Percentiles rank a stretch among this genome's conserved stretches.
These are phyloP conservation scores for Umbelopsis sp. DNA, from an alignment of 192 early-diverging fungal species.

Conservation along the genomic window DNA sequence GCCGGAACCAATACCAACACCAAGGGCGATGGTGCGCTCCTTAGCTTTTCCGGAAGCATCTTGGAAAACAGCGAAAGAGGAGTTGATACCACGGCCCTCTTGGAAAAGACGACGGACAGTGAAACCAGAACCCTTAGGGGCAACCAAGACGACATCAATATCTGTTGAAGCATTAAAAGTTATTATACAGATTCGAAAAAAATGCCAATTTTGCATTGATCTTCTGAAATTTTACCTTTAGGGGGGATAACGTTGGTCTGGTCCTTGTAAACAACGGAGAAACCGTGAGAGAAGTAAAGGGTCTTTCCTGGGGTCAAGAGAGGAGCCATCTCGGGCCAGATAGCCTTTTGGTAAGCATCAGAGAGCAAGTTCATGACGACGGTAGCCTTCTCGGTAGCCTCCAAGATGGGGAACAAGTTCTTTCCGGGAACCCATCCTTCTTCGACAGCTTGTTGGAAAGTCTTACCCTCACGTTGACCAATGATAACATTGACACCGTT, in stretches of 20 bases:
- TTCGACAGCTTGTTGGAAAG: slow-evolving; percentile 88
- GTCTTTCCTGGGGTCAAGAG: slow-evolving; percentile 96
- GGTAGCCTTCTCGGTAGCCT: slow-evolving; percentile 88
- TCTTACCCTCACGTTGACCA: slow-evolving; percentile 87
- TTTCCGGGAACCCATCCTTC: slow-evolving; percentile 97
- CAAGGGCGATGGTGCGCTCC: slow-evolving; percentile 89
- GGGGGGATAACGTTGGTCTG: slow-evolving; percentile 91
- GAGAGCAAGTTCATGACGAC: slow-evolving; percentile 95
- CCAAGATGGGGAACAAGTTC: slow-evolving; percentile 91
- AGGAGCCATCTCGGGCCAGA: slow-evolving; percentile 86
- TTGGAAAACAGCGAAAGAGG: slow-evolving; percentile 93
- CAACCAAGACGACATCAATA: slow-evolving; percentile 94
- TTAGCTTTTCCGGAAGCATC: slow-evolving; percentile 92
- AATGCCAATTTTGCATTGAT: background rate
- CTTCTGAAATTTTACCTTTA: slow-evolving; percentile 40
- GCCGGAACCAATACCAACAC: slow-evolving; percentile 93
- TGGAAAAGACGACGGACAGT: slow-evolving; percentile 96
- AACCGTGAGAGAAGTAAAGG: slow-evolving; percentile 97
- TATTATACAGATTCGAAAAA: background rate
- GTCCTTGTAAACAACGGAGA: slow-evolving; percentile 91
- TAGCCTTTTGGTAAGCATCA: slow-evolving; percentile 93
- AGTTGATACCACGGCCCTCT: slow-evolving; percentile 97
- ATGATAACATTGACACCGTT: slow-evolving; percentile 96
- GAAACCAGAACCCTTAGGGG: slow-evolving; percentile 94
- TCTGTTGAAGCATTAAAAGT: slow-evolving; percentile 42